These are phyloP conservation scores for Arachnopeziza araneosa DNA, from an alignment of 2,329 filamentous ascomycete genomes.

Conservation along the genomic window DNA sequence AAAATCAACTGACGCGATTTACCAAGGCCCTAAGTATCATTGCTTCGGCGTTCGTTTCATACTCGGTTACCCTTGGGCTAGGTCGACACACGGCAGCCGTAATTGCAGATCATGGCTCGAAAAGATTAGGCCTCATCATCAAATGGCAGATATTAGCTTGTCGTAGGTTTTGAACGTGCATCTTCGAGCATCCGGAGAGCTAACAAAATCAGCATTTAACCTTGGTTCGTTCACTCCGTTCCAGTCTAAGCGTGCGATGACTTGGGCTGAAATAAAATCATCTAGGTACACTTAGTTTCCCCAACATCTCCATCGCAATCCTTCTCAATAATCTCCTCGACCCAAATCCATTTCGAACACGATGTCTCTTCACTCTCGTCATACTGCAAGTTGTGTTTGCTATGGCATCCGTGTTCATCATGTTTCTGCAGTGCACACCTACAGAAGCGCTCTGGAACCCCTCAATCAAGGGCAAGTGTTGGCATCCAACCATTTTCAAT, in stretches of 20 bases:
- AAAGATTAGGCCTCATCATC: neutral
- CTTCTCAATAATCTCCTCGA: constrained; percentile 1
- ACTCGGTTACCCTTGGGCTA: neutral
- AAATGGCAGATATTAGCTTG: constrained; percentile 2
- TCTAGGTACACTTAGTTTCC: constrained; percentile 1
- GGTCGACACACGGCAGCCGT: constrained; percentile 1
- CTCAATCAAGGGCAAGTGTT: neutral
- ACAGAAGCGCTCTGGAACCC: neutral
- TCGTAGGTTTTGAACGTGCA: neutral
- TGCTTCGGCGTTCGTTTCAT: neutral
- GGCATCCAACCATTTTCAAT: neutral
- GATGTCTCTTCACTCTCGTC: neutral
- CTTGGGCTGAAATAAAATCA: neutral
- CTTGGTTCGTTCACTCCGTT: neutral
- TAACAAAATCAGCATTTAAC: neutral
- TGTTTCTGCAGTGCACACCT: neutral
- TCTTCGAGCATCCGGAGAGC: neutral
- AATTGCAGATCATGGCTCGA: neutral
- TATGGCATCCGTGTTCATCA: neutral
- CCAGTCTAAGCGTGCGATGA: neutral
- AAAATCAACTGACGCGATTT: neutral
- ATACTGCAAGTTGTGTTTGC: constrained; percentile 3
- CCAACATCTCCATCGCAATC: constrained; percentile 3
- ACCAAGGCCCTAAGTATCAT: constrained; percentile 1
- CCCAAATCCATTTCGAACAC: neutral